A percentile compares a stretch with the other conserved stretches of the same genome.
Evolutionary conservation across 2,329 filamentous ascomycete genomes (phyloP).

Genomic region (Lasiodiplodia theobromae): DNA sequence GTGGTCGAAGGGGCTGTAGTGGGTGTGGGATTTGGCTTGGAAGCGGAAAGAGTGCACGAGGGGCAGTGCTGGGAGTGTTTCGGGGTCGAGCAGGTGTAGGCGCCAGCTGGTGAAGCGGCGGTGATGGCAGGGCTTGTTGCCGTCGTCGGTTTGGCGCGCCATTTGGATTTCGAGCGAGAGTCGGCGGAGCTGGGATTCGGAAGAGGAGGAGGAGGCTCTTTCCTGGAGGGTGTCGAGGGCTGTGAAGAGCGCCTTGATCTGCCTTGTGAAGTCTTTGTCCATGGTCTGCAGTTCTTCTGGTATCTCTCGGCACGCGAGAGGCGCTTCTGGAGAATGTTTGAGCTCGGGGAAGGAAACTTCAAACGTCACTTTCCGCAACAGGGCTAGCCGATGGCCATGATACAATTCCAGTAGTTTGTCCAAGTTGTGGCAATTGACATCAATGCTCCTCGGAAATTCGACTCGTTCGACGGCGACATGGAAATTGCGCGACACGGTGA

Average conservation of each 20-base stretch:
- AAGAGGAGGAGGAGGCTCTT: background rate
- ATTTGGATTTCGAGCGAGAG: background rate
- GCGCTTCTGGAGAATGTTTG: background rate
- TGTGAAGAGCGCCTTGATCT: background rate
- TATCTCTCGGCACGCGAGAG: background rate
- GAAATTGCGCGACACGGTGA: background rate
- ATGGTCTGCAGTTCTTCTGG: background rate
- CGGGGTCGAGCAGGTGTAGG: background rate
- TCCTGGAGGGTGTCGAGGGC: background rate
- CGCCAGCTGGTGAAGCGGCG: constrained; percentile 5
- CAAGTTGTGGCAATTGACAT: background rate
- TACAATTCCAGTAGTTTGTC: background rate
- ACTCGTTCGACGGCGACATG: background rate
- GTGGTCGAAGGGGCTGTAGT: background rate
- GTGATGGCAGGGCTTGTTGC: background rate
- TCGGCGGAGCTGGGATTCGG: background rate
- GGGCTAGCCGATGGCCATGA: background rate
- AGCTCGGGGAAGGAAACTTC: background rate
- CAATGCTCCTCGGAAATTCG: background rate
- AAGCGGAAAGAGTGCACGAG: background rate
- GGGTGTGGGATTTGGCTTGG: background rate
- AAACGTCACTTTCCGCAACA: background rate
- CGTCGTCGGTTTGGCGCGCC: background rate
- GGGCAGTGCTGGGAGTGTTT: background rate
- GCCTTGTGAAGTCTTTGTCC: background rate